Evolutionary conservation across 2,329 filamentous ascomycete species (phyloP).

Genomic region (Dothideomycetidae sp.): DNA sequence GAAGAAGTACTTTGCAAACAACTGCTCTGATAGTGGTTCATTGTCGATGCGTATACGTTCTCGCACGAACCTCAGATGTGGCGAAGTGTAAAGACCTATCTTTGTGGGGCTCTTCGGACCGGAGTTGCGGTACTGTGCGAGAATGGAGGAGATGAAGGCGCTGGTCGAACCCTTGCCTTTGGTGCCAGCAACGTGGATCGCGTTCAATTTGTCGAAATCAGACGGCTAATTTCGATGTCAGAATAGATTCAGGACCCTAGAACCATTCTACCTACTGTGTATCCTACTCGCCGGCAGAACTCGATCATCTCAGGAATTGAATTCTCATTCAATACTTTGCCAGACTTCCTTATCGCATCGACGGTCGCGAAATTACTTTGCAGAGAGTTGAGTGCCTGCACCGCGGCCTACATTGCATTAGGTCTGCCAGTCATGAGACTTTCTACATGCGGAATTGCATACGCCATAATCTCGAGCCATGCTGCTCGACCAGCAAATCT

Average conservation of each 20-base stretch:
- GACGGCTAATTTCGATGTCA: slow-evolving; percentile 34
- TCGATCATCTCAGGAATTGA: slow-evolving; percentile 71
- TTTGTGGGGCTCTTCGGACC: slow-evolving; percentile 19
- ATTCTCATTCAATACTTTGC: slow-evolving; percentile 55
- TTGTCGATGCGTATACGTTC: slow-evolving; percentile 77
- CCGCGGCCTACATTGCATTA: slow-evolving; percentile 42
- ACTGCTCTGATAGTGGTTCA: slow-evolving; percentile 48
- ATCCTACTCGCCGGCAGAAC: slow-evolving; percentile 63
- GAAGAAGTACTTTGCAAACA: slow-evolving; percentile 68
- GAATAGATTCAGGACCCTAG: background rate
- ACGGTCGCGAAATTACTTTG: slow-evolving; percentile 69
- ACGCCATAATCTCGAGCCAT: slow-evolving; percentile 7
- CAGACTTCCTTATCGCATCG: slow-evolving; percentile 62
- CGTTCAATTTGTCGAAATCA: slow-evolving; percentile 45
- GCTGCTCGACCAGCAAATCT: background rate
- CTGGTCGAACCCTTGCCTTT: slow-evolving; percentile 90
- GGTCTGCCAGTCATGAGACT: background rate
- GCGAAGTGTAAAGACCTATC: slow-evolving; percentile 72
- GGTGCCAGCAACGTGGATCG: slow-evolving; percentile 78
- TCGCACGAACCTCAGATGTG: slow-evolving; percentile 68
- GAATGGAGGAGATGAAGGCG: slow-evolving; percentile 66
- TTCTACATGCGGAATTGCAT: background rate
- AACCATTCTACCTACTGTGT: slow-evolving; percentile 45
- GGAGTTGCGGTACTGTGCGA: slow-evolving; percentile 44
- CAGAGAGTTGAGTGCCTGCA: slow-evolving; percentile 58